Percentiles rank a stretch among this genome's conserved stretches.
These are phyloP conservation scores for Myochromella boudieri DNA, from an alignment of 768 basidiomycete genomes.

Conservation along the genomic window DNA sequence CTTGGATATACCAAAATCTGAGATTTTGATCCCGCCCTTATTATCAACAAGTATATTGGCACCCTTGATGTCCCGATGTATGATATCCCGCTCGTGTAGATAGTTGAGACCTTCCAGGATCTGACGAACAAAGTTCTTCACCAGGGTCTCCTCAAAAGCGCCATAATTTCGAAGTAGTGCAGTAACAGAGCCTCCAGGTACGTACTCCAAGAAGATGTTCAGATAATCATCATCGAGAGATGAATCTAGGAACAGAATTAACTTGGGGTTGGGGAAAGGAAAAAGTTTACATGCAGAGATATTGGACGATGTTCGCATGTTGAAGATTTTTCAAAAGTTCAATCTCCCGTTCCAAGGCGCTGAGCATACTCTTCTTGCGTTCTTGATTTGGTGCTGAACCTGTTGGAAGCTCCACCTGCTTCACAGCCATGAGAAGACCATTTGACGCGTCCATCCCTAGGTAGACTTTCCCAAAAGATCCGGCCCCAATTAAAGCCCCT, in stretches of 20 bases:
- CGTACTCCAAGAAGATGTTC: constrained; percentile 97
- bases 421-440: constrained; percentile 94
- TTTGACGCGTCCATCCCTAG: constrained; percentile 92
- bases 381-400: constrained; percentile 86
- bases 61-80: constrained; percentile 98
- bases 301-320: constrained; percentile 97
- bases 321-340: constrained; percentile 90
- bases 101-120: constrained; percentile 88
- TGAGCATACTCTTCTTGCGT: constrained; percentile 91
- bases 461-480: constrained; percentile 94
- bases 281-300: constrained; percentile 68
- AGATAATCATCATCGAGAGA: constrained; percentile 87
- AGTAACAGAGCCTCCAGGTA: constrained; percentile 92
- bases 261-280: constrained; percentile 4
- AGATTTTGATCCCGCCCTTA: constrained; percentile 96
- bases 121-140: constrained; percentile 90
- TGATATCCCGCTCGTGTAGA: constrained; percentile 90
- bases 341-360: constrained; percentile 90
- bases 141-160: constrained; percentile 90
- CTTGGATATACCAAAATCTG: constrained; percentile 96
- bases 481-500: constrained; percentile 91
- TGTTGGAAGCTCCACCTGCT: constrained; percentile 91
- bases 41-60: constrained; percentile 98
- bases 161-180: constrained; percentile 88
- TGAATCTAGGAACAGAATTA: constrained; percentile 62